Evolutionary conservation across 371 early-diverging fungal species (phyloP), one percentile per base, ranked within the genome.

Genomic region (Mortierella sp.): DNA sequence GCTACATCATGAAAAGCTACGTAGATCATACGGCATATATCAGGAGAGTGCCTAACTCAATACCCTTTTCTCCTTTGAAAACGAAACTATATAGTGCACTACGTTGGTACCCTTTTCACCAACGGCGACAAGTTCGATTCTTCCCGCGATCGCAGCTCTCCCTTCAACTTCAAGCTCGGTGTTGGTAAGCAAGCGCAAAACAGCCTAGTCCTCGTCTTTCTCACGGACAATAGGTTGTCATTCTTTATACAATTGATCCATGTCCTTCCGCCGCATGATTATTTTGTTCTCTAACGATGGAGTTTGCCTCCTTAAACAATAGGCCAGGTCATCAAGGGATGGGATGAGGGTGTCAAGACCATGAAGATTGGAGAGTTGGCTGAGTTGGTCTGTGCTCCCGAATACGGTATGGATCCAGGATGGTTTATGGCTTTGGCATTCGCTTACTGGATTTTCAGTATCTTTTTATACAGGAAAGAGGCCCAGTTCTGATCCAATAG

Each of bases 101-200:
- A 97, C 78, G 92, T 92, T 2, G 96, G 96, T 63, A 94, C 93
- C 21, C 82, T 96, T n/a, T 95, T 95, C 76, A 89, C 89, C 11
- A 91, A 89, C 54, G 96, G 96, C 5, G 89, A 90, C n/a, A 92
- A 95, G 89, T 97, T 97, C 81, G 97, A 97, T 84, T 94, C 94
- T 65, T 94, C 94, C 60, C 79, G 90, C 73, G 95, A 95, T 80
- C 92, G 97, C 60, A 84, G 89, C 74, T 88, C 92, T 60, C 95
- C 96, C 26, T 94, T 97, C 78, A 92, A 92, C 57, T 97, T 97
- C 84, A 91, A 90, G 24, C 89, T 97, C 13, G 95, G 96, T 73
- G 88, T 86, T 60, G 86, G 86, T 85, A 85, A 75, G 81, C 34
- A 8, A 38, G 5, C 5, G 42, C 2, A 13, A 50, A 50, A 16